These are phyloP conservation scores for Brassica nigra DNA, from an alignment of 345 rosid genomes.

Conservation along the genomic window DNA sequence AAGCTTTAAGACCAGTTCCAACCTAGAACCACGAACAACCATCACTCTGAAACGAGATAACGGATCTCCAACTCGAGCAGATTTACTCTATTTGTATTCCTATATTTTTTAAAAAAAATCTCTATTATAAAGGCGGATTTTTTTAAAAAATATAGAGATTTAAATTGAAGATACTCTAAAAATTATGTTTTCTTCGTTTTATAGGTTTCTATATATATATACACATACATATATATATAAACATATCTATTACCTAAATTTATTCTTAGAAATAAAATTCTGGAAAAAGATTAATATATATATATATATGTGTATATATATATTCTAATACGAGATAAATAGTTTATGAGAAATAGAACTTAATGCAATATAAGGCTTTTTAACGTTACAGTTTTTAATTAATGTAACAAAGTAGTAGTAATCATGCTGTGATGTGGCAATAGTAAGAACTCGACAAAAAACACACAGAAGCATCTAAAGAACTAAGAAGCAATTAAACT, in stretches of 20 bases:
- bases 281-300: not conserved
- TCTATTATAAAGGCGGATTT: too few species aligned
- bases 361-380: not conserved
- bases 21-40: too few species aligned
- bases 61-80: too few species aligned
- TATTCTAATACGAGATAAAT: not conserved
- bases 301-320: not conserved
- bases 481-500: slow-evolving; percentile 32
- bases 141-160: too few species aligned
- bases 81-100: too few species aligned
- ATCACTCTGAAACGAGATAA: too few species aligned
- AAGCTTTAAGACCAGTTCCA: too few species aligned
- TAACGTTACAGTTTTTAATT: not conserved
- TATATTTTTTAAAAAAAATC: too few species aligned
- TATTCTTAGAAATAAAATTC: not conserved
- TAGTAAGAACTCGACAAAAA: slow-evolving; percentile 33
- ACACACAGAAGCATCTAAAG: slow-evolving; percentile 35
- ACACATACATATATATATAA: not conserved
- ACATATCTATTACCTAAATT: not conserved
- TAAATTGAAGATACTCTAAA: too few species aligned
- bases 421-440: slow-evolving; percentile 35
- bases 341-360: not conserved
- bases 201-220: not conserved
- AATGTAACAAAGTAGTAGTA: slow-evolving; percentile 3
- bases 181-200: not conserved